A percentile compares a stretch with the other conserved stretches of the same genome.
Conservation (phyloP, 2,329 filamentous ascomycete species). For the Colletotrichum sp. region DNA sequence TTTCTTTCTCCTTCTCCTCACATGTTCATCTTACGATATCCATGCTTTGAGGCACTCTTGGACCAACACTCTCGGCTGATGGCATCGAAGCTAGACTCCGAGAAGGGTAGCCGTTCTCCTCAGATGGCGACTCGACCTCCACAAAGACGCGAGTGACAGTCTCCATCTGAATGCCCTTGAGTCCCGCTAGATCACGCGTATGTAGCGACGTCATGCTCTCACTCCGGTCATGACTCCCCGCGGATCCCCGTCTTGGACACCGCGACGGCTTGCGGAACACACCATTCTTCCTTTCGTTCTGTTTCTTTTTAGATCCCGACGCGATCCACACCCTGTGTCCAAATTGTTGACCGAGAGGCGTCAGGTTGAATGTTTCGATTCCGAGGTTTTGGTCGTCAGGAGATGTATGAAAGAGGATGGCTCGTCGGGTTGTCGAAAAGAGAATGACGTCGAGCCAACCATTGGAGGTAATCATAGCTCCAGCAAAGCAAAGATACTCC, state of each 20-base stretch:
- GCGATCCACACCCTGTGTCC: constrained; percentile 12
- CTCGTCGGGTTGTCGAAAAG: constrained; percentile 40
- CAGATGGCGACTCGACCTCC: constrained; percentile 28
- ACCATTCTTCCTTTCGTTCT: neutral
- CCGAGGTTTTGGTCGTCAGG: constrained; percentile 2
- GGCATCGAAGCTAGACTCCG: neutral
- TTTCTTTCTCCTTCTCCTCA: neutral
- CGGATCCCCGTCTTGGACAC: neutral
- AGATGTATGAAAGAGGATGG: constrained; percentile 32
- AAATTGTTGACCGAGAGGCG: neutral
- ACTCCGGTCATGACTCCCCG: neutral
- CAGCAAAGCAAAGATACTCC: constrained; percentile 55
- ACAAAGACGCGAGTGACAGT: constrained; percentile 47
- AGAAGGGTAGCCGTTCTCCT: constrained; percentile 20
- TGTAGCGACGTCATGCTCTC: constrained; percentile 7
- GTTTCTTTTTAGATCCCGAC: neutral
- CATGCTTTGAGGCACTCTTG: neutral
- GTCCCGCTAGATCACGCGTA: neutral
- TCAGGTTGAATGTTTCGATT: constrained; percentile 4
- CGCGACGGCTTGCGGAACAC: neutral
- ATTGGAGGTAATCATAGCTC: constrained; percentile 54
- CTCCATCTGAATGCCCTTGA: constrained; percentile 45
- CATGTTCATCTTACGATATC: neutral
- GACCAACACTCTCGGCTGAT: neutral
- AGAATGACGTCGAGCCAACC: constrained; percentile 48